These are phyloP conservation scores for Parascedosporium putredinis DNA, from an alignment of 2,329 filamentous ascomycete species.

Conservation along the genomic window DNA sequence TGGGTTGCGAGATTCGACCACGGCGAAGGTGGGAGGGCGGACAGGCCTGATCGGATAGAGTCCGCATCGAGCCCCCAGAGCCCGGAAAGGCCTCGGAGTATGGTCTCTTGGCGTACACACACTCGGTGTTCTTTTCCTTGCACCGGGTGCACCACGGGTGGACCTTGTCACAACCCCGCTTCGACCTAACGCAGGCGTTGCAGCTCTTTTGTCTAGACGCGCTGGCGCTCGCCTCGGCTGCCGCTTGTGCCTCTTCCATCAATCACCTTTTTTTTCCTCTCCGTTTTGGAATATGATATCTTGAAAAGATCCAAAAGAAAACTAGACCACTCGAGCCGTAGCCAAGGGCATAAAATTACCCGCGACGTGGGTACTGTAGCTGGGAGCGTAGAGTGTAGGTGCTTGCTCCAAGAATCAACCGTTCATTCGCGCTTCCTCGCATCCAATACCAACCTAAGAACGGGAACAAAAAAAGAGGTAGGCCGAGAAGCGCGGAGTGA, in stretches of 20 bases:
- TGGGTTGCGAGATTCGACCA: background rate
- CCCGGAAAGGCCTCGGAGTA: background rate
- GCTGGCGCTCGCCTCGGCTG: constrained; percentile 14
- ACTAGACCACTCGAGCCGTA: too few relatives aligned
- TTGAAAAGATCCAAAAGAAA: too few relatives aligned
- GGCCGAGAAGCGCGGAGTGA: too few relatives aligned
- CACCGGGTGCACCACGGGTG: constrained; percentile 32
- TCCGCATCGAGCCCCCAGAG: background rate
- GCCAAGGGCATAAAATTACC: too few relatives aligned
- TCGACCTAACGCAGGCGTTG: constrained; percentile 36
- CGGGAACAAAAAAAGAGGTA: too few relatives aligned
- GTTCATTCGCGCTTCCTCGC: too few relatives aligned
- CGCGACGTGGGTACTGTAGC: too few relatives aligned
- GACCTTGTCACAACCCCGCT: constrained; percentile 36
- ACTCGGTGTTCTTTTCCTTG: constrained; percentile 28
- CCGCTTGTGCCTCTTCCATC: background rate
- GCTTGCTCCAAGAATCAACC: too few relatives aligned
- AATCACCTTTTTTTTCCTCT: background rate
- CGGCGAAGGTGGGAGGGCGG: too few relatives aligned
- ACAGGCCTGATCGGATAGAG: background rate
- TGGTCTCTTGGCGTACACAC: constrained; percentile 21
- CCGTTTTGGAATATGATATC: too few relatives aligned
- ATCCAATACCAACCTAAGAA: too few relatives aligned
- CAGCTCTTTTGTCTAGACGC: constrained; percentile 41
- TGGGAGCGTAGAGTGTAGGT: too few relatives aligned